A percentile compares a stretch with the other conserved stretches of the same genome.
phyloP scores from a whole-genome alignment of 305 asterid genomes.

The Withania somnifera region DNA sequence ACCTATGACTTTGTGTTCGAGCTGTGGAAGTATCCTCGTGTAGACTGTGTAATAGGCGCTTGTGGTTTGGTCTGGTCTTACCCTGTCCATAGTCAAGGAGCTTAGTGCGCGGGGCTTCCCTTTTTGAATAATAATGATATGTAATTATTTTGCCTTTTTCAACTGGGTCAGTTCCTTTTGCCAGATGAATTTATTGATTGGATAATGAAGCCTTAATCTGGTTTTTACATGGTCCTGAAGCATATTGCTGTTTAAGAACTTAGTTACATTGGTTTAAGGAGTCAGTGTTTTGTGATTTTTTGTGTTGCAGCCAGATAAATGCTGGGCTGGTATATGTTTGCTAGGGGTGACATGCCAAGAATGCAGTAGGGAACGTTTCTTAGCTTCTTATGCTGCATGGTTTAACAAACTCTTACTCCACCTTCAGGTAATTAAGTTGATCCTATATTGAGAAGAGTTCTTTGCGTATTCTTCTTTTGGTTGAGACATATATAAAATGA shows the following conservation, averaged over 20 bases:
- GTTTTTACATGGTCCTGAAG: neutral
- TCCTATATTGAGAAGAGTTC: neutral
- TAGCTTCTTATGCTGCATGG: constrained; percentile 62
- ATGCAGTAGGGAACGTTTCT: constrained; percentile 69
- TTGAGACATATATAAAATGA: neutral
- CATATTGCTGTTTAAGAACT: neutral
- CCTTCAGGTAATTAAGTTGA: constrained; percentile 50
- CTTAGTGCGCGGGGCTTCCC: too few relatives aligned
- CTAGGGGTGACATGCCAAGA: constrained; percentile 83
- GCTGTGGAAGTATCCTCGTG: too few relatives aligned
- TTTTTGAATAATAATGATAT: neutral
- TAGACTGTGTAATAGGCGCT: too few relatives aligned
- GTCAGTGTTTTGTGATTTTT: neutral
- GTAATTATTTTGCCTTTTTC: neutral
- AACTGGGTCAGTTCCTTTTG: neutral
- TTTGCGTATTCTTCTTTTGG: neutral
- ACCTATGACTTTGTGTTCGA: too few relatives aligned
- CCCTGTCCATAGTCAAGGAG: too few relatives aligned
- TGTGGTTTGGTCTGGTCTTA: too few relatives aligned
- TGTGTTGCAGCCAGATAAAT: constrained; percentile 65
- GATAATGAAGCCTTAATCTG: neutral
- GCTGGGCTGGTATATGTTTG: constrained; percentile 86
- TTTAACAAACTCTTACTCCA: constrained; percentile 38
- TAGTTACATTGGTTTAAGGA: neutral
- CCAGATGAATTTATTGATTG: neutral